Evolutionary conservation across 2,329 filamentous ascomycete genomes (phyloP).

Genomic region (Trichoderma atrobrunneum): DNA sequence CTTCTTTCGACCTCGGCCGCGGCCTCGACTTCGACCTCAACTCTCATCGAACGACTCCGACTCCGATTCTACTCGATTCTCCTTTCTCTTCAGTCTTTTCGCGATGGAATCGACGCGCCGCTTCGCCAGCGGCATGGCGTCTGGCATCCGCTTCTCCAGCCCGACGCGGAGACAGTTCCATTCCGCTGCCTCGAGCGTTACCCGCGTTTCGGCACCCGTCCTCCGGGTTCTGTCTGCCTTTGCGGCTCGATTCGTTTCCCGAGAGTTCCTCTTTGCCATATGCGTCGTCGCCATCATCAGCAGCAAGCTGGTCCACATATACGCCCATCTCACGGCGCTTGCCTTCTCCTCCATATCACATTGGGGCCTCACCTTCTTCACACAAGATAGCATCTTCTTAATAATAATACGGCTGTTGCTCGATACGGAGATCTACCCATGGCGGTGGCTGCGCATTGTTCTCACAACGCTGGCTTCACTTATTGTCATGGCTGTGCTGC

Average conservation of each 20-base stretch:
- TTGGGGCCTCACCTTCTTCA: conserved; percentile 37
- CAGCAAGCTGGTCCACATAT: conserved; percentile 34
- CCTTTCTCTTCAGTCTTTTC: background rate
- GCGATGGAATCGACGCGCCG: conserved; percentile 11
- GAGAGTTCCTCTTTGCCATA: conserved; percentile 34
- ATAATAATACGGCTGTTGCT: conserved; percentile 34
- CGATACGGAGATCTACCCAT: conserved; percentile 23
- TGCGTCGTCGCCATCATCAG: conserved; percentile 31
- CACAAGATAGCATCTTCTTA: conserved; percentile 34
- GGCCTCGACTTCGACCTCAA: background rate
- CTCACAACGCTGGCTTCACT: conserved; percentile 22
- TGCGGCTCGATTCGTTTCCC: conserved; percentile 28
- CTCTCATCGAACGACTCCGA: background rate
- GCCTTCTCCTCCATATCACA: conserved; percentile 29
- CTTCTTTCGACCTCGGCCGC: background rate
- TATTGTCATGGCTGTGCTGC: conserved; percentile 25
- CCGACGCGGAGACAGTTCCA: conserved; percentile 2
- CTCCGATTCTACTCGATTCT: background rate
- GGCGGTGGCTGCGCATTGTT: conserved; percentile 24
- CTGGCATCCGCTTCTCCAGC: conserved; percentile 1
- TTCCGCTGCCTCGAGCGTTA: background rate
- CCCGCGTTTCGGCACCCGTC: background rate
- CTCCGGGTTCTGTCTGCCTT: conserved; percentile 21
- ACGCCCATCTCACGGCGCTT: conserved; percentile 33
- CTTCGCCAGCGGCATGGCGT: conserved; percentile 18